Evolutionary conservation across 495 filamentous ascomycete species (phyloP), one percentile per base, ranked within the genome.

Genomic region (Penicillium dipodomyicola): DNA sequence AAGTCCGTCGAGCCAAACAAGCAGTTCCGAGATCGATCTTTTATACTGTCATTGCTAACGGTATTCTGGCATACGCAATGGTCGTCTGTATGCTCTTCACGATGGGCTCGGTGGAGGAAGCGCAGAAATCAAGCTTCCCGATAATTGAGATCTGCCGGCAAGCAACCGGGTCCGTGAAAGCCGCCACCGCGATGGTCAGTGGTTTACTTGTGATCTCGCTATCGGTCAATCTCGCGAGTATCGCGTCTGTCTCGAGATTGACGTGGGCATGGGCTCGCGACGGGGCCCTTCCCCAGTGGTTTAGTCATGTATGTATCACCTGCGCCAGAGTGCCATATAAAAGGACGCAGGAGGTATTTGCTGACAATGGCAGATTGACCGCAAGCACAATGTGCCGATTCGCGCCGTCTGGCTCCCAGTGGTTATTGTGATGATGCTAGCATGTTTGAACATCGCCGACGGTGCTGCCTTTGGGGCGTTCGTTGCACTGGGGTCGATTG

Each of bases 391-490:
- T 14, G 65, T 80, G 22, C 79, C 79, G 0, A 59, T 80, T 25
- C 60, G 39, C 57, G 67, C 80, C 1, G 73, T 81, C 45, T 58
- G 77, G 22, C 55, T 81, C 37, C 78, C 79, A 2, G 77, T 80
- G 60, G 40, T 65, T 27, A 70, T 80, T 49, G 74, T 80, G 2
- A 64, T 73, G 19, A 59, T 82, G 30, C 55, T 84, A 3, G 77
- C 78, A 1, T 68, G 84, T 25, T 81, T 87, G 62, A 83, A 82
- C 55, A 76, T 86, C 49, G 80, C 78, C 19, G 80, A 75, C 2
- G 55, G 69, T 6, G 72, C 76, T 4, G 82, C 81, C 11, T 78
- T 85, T 60, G 80, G 81, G 57, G 77, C 76, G 12, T 74, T 84
- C 33, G 64, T 74, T n/a, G 82, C 77, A 1, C 57, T 80, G 0